Evolutionary conservation across 1,284 basidiomycete species (phyloP).

Genomic region (Trichosporon sp.): DNA sequence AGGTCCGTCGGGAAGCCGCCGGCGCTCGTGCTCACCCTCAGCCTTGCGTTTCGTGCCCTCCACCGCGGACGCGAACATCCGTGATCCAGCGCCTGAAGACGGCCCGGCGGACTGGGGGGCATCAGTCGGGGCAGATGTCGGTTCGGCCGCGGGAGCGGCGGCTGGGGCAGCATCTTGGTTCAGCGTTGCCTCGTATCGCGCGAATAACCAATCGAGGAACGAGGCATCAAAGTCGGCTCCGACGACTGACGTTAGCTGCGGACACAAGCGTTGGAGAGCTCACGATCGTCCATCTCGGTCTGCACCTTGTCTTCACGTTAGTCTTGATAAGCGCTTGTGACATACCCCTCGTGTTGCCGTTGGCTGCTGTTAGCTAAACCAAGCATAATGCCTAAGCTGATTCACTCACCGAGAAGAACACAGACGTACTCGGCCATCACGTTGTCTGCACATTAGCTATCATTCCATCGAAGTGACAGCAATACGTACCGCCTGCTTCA

Average conservation of each 20-base stretch:
- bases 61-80: constrained; percentile 33
- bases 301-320: constrained; percentile 44
- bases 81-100: constrained; percentile 19
- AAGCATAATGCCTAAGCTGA: neutral
- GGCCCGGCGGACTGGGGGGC: constrained; percentile 19
- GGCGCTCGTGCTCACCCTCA: constrained; percentile 31
- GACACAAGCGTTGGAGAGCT: constrained; percentile 10
- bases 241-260: constrained; percentile 34
- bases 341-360: constrained; percentile 47
- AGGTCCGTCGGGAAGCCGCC: constrained; percentile 30
- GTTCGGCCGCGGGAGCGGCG: neutral
- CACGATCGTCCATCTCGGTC: constrained; percentile 51
- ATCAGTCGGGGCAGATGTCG: constrained; percentile 25
- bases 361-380: constrained; percentile 36
- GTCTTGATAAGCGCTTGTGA: constrained; percentile 18
- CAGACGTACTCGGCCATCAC: constrained; percentile 56
- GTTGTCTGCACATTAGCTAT: constrained; percentile 36
- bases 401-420: constrained; percentile 49
- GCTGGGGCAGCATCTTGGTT: constrained; percentile 16
- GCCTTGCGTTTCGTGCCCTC: constrained; percentile 38
- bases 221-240: constrained; percentile 44
- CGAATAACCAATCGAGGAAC: constrained; percentile 53
- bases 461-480: neutral
- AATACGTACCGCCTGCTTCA: constrained; percentile 45
- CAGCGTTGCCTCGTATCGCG: constrained; percentile 27